These are phyloP conservation scores for Cladophialophora bantiana DNA, from an alignment of 2,329 filamentous ascomycete genomes.

Conservation along the genomic window DNA sequence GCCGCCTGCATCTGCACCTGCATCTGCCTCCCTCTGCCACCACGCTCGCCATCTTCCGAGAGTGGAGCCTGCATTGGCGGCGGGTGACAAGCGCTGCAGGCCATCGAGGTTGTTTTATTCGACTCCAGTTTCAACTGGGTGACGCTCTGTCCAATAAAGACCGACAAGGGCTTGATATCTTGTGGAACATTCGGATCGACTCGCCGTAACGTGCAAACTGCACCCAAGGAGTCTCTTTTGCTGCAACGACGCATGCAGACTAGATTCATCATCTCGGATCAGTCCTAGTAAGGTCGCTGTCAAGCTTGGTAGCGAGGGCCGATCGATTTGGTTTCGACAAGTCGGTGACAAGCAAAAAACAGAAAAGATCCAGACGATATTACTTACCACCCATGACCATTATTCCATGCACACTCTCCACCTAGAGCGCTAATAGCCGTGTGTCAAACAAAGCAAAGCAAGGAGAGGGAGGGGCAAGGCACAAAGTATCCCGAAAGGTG, in stretches of 20 bases:
- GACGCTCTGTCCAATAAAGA: slow-evolving; percentile 14
- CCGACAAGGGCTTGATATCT: background rate
- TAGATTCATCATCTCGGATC: slow-evolving; percentile 8
- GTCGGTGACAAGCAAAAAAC: background rate
- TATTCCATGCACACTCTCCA: slow-evolving; percentile 13
- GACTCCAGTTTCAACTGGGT: background rate
- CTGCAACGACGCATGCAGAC: background rate
- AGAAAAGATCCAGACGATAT: slow-evolving; percentile 2
- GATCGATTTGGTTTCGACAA: background rate
- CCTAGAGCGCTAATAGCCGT: slow-evolving; percentile 23
- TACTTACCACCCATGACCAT: background rate
- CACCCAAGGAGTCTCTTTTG: slow-evolving; percentile 4
- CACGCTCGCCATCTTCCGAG: slow-evolving; percentile 33
- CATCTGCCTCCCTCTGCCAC: slow-evolving; percentile 18
- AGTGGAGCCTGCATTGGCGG: slow-evolving; percentile 29
- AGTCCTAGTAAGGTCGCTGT: slow-evolving; percentile 1
- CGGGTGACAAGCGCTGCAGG: slow-evolving; percentile 27
- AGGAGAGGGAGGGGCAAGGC: slow-evolving; percentile 16
- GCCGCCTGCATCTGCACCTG: slow-evolving; percentile 22
- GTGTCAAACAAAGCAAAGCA: slow-evolving; percentile 8
- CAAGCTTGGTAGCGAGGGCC: slow-evolving; percentile 2
- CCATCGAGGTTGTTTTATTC: slow-evolving; percentile 16
- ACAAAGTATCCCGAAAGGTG: slow-evolving; percentile 21
- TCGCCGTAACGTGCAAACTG: slow-evolving; percentile 18
- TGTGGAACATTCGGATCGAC: slow-evolving; percentile 27